Base-by-base conservation (phyloP, 306 rosid genomes). In the Vigna hirtella region DNA sequence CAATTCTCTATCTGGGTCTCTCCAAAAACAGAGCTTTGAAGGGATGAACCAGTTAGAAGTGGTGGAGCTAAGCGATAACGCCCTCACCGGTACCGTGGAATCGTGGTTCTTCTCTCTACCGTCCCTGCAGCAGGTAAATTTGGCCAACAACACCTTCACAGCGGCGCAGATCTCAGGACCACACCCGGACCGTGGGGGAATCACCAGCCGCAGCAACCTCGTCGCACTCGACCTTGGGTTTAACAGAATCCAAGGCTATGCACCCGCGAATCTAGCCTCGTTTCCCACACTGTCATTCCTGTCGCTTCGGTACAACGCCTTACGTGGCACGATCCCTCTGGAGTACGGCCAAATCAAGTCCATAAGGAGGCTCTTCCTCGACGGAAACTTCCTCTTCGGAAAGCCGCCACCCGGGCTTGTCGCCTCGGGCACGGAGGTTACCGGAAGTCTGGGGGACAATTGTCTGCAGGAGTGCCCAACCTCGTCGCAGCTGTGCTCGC, bases 391-490 rank as follows among this genome's bases (percentile, higher is more conserved):
- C 73, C 56, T 95, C 0, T 79, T 28, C 8, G 98, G 98, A 17
- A 91, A 91, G 51, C 97, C 98, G 28, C 98, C 98, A 53, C 43
- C 93, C 2, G 87, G 57, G 7, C 78, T 94, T 34, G 76, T 95
- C 1, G 67, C 58, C 3, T 83, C 87, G 24, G 83, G 82, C 0
- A 48, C 80, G 9, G 36, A 9, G 6, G 79, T 94, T 61, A 72
- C 92, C 72, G 98, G 98, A 1, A 94, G 98, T 79, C 78, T 94
- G 88, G 98, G 97, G 42, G 83, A 90, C 67, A 94, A 94, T 86
- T 94, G 98, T 73, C 86, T 94, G 52, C 82, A 80, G 76, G 86
- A 73, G 15, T 94, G 98, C 72, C 98, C 98, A 20, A 77, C 52
- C 7, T 80, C 84, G 8, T 93, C 97, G 0, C 78, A 83, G 78